Conservation (phyloP, 2,329 filamentous ascomycete species). For the Trichoderma atrobrunneum region DNA sequence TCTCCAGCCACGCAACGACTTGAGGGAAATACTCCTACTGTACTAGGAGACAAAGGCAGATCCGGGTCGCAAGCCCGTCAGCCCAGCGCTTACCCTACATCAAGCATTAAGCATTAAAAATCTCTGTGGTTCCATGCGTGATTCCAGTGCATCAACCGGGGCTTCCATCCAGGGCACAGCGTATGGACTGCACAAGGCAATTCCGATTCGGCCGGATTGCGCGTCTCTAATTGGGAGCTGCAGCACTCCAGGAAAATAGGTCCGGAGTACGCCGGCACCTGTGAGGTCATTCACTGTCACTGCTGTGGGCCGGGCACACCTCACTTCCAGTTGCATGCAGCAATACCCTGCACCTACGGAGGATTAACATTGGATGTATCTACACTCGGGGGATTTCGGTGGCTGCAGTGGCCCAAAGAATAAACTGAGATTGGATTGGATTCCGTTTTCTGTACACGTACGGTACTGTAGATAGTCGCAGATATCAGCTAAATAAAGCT, state of each 20-base stretch:
- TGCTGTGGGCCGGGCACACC: neutral
- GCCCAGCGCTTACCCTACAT: slow-evolving; percentile 12
- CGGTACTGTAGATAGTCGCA: neutral
- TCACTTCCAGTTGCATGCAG: neutral
- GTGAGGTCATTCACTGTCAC: slow-evolving; percentile 6
- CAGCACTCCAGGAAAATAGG: neutral
- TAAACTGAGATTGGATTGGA: neutral
- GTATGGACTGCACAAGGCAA: neutral
- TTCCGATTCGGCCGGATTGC: neutral
- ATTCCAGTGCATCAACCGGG: neutral
- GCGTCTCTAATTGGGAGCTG: neutral
- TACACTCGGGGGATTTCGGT: neutral
- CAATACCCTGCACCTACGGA: neutral
- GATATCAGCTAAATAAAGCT: neutral
- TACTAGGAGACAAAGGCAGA: neutral
- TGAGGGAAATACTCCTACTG: slow-evolving; percentile 10
- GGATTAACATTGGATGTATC: neutral
- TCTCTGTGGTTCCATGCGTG: neutral
- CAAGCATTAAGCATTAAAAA: neutral
- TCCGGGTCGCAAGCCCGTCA: slow-evolving; percentile 8
- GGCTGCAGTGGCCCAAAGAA: neutral
- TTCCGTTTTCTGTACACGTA: neutral
- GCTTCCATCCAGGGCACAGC: neutral
- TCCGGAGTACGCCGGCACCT: slow-evolving; percentile 1
- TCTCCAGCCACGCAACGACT: slow-evolving; percentile 10